Evolutionary conservation across 306 rosid genomes (phyloP), one percentile per base, ranked within the genome.

Genomic region (Leucaena leucocephala): DNA sequence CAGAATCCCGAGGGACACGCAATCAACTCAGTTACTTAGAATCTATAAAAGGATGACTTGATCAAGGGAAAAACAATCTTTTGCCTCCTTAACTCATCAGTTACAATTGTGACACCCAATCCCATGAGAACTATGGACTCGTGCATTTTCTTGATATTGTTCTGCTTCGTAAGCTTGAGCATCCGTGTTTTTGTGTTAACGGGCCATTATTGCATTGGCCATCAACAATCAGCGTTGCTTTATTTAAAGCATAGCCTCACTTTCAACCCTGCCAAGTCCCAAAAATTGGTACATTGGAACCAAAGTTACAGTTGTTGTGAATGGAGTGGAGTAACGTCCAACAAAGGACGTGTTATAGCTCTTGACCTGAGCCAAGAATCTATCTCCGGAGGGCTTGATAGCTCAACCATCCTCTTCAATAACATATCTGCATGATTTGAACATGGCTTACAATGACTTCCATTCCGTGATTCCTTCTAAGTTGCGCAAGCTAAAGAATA

Each of bases 301-400:
- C 74, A 13, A 33, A 78, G 14, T 21, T 34, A 6, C 3, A 68
- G 81, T 73, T 81, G 67, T 16, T 81, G 87, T 69, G n/a, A 16
- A 2, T 81, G 89, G 89, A 33, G 10, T 5, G 91, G 87, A 10
- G 85, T 88, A 2, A 35, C 19, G 8, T 80, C 84, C 49, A 40
- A 63, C 16, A 4, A 13, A 13, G 80, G 65, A 65, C 27, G 2
- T 19, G 65, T 75, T 8, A 16, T 27, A 34, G 72, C 27, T 16
- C 70, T 75, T 13, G 55, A 61, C 38, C 15, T 61, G 7, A 59
- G 68, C 4, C 5, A n/a, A 15, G 61, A 61, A 61, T 0, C 19
- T 4, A 61, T 44, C 59, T 75, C 0, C 3, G 48, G 46, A 22
- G 2, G 4, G 16, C 4, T 67, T n/a, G 57, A 74, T 36, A 9